Evolutionary conservation across 2,329 filamentous ascomycete species (phyloP), one percentile per base, ranked within the genome.

Genomic region (Phialophora expanda): DNA sequence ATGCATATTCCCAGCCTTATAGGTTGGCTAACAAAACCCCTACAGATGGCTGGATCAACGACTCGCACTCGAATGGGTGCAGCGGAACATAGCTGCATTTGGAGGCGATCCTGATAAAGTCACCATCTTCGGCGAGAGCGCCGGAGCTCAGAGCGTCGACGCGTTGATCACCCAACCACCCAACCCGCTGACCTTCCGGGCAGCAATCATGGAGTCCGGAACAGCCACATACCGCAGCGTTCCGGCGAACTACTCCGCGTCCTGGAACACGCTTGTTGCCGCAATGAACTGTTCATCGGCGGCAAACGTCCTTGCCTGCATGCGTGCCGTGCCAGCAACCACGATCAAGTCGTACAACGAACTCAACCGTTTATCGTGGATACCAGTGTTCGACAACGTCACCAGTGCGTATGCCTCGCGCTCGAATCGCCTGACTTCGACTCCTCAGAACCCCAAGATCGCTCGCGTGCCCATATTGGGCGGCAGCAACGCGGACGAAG

Each of bases 401-500:
- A 66, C 46, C 2, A 54, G 28, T 9, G 80, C 79, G 0, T 62
- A 76, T 2, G 69, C 75, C 4, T 74, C 75, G 4, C 67, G 75
- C 3, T 64, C 73, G n/a, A 66, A 75, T 30, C 77, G 82, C 60
- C 80, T 84, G 60, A 60, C 8, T 24, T 60, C 56, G 11, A 60
- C 38, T 12, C 22, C 56, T 12, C 7, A 30, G 44, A 61, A 74
- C 4, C 74, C 67, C 2, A 76, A 78, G 58, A 71, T 78, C 9
- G 70, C 73, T 3, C 83, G 80, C 66, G 74, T 84, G 11, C 66
- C 68, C 0, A 66, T 79, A 7, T 68, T 80, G 6, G 81, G 81
- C 56, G 82, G 82, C 50, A 77, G 73, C 64, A 80, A 76, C 8
- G 70, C 84, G 24, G 77, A 79, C 17, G 76, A 83, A 72, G 81